phyloP scores from a whole-genome alignment of 768 basidiomycete genomes.

The Leccinum boreale region DNA sequence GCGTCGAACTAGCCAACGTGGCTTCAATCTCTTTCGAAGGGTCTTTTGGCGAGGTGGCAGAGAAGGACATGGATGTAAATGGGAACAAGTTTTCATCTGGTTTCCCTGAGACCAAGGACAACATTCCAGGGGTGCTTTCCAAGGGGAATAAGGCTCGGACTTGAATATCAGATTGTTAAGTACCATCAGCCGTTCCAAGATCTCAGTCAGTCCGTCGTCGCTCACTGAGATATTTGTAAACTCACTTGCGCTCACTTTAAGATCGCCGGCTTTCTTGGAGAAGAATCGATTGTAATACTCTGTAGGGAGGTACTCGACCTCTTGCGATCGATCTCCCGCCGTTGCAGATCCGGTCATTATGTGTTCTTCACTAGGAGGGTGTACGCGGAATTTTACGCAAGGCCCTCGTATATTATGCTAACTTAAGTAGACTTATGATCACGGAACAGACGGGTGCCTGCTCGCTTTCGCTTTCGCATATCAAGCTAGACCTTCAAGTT shows the following conservation, averaged over 20 bases:
- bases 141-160: background rate
- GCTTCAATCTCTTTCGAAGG: too few species aligned
- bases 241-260: constrained; percentile 55
- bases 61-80: too few species aligned
- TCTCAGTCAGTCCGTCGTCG: background rate
- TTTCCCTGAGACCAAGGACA: background rate
- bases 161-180: background rate
- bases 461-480: background rate
- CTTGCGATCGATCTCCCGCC: background rate
- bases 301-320: constrained; percentile 36
- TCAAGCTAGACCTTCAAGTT: too few species aligned
- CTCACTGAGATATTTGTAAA: constrained; percentile 14
- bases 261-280: constrained; percentile 51
- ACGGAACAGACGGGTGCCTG: background rate
- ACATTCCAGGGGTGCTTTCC: background rate
- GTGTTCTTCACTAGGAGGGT: background rate
- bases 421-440: background rate
- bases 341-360: background rate
- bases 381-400: background rate
- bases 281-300: constrained; percentile 54
- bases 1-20: too few species aligned
- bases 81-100: background rate
- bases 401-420: background rate
- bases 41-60: too few species aligned
- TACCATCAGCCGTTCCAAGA: background rate